Evolutionary conservation across 306 rosid genomes (phyloP).

Genomic region (Cicer cuneatum): DNA sequence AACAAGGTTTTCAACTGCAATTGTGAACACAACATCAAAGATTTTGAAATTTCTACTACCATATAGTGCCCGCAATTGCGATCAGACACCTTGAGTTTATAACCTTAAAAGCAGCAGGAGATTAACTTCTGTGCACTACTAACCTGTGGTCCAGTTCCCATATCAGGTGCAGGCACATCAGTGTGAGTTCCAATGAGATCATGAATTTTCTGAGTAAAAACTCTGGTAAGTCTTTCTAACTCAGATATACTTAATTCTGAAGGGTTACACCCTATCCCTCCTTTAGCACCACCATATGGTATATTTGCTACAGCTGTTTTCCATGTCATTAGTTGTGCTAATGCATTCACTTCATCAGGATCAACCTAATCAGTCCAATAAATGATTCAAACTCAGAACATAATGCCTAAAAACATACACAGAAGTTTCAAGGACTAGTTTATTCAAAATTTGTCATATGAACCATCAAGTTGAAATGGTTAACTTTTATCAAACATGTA

Average conservation of each 20-base stretch:
- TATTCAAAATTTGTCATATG: too few species aligned
- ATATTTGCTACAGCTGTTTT: slow-evolving; percentile 96
- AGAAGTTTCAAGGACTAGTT: neutral
- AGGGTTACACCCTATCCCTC: slow-evolving; percentile 94
- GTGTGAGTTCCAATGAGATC: slow-evolving; percentile 84
- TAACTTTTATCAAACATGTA: too few species aligned
- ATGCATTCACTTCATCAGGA: slow-evolving; percentile 98
- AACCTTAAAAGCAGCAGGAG: too few species aligned
- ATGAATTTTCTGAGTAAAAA: slow-evolving; percentile 95
- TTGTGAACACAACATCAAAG: neutral
- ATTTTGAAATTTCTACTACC: neutral
- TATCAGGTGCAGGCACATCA: slow-evolving; percentile 97
- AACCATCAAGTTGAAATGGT: too few species aligned
- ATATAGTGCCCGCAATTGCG: too few species aligned
- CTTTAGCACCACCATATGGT: slow-evolving; percentile 98
- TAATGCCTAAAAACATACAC: neutral
- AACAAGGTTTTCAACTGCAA: neutral
- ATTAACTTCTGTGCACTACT: neutral
- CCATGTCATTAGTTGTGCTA: slow-evolving; percentile 99
- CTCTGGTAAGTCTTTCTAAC: slow-evolving; percentile 87
- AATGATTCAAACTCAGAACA: slow-evolving; percentile 30
- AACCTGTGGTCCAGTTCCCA: slow-evolving; percentile 99
- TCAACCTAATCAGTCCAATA: slow-evolving; percentile 69
- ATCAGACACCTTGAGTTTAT: too few species aligned
- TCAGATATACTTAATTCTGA: slow-evolving; percentile 71